Evolutionary conservation across 306 rosid genomes (phyloP).

Genomic region (Boehmeria nivea): DNA sequence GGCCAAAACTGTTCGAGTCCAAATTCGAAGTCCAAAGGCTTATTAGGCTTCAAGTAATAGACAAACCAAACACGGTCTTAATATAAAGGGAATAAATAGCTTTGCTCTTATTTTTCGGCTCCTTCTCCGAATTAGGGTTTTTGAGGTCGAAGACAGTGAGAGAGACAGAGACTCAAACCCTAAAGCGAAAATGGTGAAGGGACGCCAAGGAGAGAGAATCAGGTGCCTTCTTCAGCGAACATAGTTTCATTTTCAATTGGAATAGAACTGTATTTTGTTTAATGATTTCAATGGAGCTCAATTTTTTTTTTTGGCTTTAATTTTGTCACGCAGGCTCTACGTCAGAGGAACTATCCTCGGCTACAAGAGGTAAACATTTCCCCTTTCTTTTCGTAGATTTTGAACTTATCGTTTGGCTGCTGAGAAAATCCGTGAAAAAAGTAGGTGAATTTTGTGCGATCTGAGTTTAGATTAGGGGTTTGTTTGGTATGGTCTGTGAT

Average conservation of each 20-base stretch:
- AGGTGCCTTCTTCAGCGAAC: conserved; percentile 36
- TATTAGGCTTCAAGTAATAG: too few species aligned
- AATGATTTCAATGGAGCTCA: background rate
- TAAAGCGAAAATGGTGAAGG: conserved; percentile 65
- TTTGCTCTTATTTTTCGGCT: too few species aligned
- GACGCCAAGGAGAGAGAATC: conserved; percentile 83
- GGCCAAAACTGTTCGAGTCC: too few species aligned
- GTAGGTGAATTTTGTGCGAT: too few species aligned
- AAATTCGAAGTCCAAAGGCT: too few species aligned
- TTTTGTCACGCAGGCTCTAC: conserved; percentile 49
- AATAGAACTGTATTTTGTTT: background rate
- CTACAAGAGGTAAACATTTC: conserved; percentile 60
- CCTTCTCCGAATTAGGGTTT: too few species aligned
- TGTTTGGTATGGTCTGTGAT: too few species aligned
- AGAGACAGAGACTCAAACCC: background rate
- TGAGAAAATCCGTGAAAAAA: background rate
- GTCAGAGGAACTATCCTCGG: conserved; percentile 88
- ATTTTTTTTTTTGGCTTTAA: background rate
- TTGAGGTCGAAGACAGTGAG: too few species aligned
- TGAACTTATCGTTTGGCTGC: background rate
- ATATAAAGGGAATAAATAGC: too few species aligned
- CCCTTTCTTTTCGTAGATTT: background rate
- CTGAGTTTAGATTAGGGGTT: too few species aligned
- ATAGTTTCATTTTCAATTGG: background rate
- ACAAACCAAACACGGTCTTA: too few species aligned